Base-by-base conservation (phyloP, 2,329 filamentous ascomycete genomes). In the Tothia fuscella region DNA sequence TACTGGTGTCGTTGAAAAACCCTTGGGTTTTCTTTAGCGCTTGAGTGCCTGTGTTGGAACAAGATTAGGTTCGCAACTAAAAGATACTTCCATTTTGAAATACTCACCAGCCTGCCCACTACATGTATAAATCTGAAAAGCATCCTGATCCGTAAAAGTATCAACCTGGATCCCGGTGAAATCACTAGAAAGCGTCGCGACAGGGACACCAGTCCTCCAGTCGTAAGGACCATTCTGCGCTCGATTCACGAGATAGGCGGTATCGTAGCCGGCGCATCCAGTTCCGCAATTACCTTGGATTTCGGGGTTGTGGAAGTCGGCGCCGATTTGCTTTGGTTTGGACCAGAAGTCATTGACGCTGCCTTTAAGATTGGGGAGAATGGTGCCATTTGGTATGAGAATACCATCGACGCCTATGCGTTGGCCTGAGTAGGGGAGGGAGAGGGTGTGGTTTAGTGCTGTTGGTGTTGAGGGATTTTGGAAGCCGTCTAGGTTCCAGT, bases 121-220 rank as follows among this genome's bases (percentile, higher is more conserved):
- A 68, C 88, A 95, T 47, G 75, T 78, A 68, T 93, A 95, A 52
- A 95, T 71, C 63, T 95, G 88, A 62, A 93, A 78, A 3, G 85
- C 87, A 9, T 82, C 76, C 65, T 94, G 87, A 63, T 94, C 85
- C 6, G 80, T 78, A 60, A 71, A 84, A 51, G 95, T 67, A 44
- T 93, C 82, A 44, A 95, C 56, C 56, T 78, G 76, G 59, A 95
- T 94, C 36, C 88, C 88, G 0, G 82, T 87, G 73, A 76, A 86
- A 4, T 73, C 68, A 28, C 80, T 82, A 3, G 76, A 76, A 21
- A 94, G 65, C 6, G 72, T 74, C 0, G 87, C 78, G 3, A 75
- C 64, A 26, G 74, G 79, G 17, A 66, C 63, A 29, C 67, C 61
- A 1, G 60, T 67, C 41, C 70, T 71, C 82, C 81, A 85, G 64